These are phyloP conservation scores for Hemileccinum rubropunctum DNA, from an alignment of 768 basidiomycete genomes.

Conservation along the genomic window DNA sequence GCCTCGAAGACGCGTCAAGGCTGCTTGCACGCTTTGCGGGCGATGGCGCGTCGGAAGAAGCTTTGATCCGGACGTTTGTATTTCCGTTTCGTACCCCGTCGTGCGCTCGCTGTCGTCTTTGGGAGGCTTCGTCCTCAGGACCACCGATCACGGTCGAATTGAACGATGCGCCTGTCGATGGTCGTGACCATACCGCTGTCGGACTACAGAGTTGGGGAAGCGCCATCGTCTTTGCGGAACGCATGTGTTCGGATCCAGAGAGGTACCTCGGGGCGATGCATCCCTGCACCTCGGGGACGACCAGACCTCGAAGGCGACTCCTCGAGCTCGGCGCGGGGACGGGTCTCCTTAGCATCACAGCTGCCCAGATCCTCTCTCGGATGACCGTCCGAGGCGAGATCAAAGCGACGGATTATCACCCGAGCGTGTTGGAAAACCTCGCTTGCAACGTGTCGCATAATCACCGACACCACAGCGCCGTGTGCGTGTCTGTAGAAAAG, in stretches of 20 bases:
- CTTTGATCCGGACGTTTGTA: slow-evolving; percentile 51
- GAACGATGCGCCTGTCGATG: slow-evolving; percentile 65
- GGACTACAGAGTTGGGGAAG: slow-evolving; percentile 87
- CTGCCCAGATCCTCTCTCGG: slow-evolving; percentile 45
- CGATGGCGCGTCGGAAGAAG: slow-evolving; percentile 39
- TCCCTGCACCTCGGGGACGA: not conserved
- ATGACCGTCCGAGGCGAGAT: slow-evolving; percentile 30
- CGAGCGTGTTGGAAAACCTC: slow-evolving; percentile 71
- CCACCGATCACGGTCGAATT: slow-evolving; percentile 48
- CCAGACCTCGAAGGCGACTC: slow-evolving; percentile 35
- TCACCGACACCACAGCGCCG: slow-evolving; percentile 16
- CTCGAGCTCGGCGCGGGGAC: slow-evolving; percentile 88
- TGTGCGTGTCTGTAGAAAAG: slow-evolving; percentile 41
- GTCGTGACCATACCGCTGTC: slow-evolving; percentile 71
- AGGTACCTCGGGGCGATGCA: slow-evolving; percentile 34
- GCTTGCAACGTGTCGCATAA: slow-evolving; percentile 57
- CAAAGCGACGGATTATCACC: slow-evolving; percentile 77
- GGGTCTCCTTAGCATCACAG: slow-evolving; percentile 73
- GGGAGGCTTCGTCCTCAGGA: not conserved
- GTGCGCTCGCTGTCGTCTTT: not conserved
- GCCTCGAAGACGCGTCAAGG: slow-evolving; percentile 57
- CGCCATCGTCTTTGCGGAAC: slow-evolving; percentile 66
- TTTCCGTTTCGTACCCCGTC: slow-evolving; percentile 35
- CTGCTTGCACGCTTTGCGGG: slow-evolving; percentile 54
- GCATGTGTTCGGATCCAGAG: slow-evolving; percentile 50